Evolutionary conservation across 2,329 filamentous ascomycete species (phyloP).

Genomic region (Graphilbum fragrans): DNA sequence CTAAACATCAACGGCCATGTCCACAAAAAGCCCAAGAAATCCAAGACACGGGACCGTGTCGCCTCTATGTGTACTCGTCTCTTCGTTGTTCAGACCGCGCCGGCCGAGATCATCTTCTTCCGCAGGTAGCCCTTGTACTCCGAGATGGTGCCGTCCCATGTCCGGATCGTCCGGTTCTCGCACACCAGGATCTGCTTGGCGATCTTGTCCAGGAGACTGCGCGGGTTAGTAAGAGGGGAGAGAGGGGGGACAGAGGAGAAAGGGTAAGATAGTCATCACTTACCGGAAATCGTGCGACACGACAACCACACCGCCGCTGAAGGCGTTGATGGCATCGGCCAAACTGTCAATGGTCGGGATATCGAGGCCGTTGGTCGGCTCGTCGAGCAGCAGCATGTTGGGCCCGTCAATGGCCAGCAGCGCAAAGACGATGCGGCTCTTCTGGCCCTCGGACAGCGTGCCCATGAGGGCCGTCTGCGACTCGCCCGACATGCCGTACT

Average conservation of each 20-base stretch:
- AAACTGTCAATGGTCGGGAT: slow-evolving; percentile 97
- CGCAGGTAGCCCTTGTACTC: slow-evolving; percentile 97
- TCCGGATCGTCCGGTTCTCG: slow-evolving; percentile 87
- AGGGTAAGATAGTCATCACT: slow-evolving; percentile 18
- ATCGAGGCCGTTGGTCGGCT: slow-evolving; percentile 98
- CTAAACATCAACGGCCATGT: background rate
- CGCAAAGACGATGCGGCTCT: slow-evolving; percentile 96
- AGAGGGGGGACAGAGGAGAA: background rate
- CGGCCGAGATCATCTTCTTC: slow-evolving; percentile 93
- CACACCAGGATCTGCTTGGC: slow-evolving; percentile 99
- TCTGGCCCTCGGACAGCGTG: slow-evolving; percentile 93
- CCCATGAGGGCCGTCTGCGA: slow-evolving; percentile 96
- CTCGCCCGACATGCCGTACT: slow-evolving; percentile 87
- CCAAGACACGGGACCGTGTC: background rate
- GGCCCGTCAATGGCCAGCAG: slow-evolving; percentile 87
- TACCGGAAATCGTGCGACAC: slow-evolving; percentile 99
- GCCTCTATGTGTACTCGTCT: no score
- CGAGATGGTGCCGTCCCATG: slow-evolving; percentile 81
- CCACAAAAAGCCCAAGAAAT: background rate
- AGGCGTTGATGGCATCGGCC: slow-evolving; percentile 95
- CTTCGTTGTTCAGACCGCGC: slow-evolving; percentile 59
- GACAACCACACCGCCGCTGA: slow-evolving; percentile 90
- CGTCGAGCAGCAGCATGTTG: slow-evolving; percentile 96
- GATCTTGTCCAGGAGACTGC: slow-evolving; percentile 93
- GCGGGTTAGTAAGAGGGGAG: background rate